These are phyloP conservation scores for Penicillium fimorum DNA, from an alignment of 495 filamentous ascomycete species.

Conservation along the genomic window DNA sequence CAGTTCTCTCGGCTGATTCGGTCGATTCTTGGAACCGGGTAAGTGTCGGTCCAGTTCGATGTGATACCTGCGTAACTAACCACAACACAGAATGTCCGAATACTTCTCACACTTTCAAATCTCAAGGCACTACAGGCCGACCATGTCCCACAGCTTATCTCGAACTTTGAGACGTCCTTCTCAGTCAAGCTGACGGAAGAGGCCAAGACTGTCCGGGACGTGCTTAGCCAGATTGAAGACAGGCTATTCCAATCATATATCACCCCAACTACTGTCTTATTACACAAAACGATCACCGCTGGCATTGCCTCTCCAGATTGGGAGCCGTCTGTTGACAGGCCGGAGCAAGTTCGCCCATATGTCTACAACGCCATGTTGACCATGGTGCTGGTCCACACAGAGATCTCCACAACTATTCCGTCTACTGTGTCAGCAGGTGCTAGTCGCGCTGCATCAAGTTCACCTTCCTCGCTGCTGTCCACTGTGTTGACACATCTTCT, in stretches of 20 bases:
- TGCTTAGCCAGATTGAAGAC: conserved; percentile 82
- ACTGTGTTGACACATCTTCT: conserved; percentile 79
- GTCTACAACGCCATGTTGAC: conserved; percentile 79
- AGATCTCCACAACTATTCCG: conserved; percentile 75
- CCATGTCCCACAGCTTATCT: conserved; percentile 75
- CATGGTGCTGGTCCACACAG: conserved; percentile 86
- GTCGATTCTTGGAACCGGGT: conserved; percentile 70
- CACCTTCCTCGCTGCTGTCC: conserved; percentile 57
- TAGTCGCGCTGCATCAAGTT: conserved; percentile 38
- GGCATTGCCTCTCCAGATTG: conserved; percentile 71
- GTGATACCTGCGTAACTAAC: conserved; percentile 18
- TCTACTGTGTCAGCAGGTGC: conserved; percentile 32
- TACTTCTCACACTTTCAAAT: conserved; percentile 90
- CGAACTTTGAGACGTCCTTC: conserved; percentile 86
- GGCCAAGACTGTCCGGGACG: conserved; percentile 81
- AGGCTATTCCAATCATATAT: conserved; percentile 91
- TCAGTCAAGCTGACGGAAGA: conserved; percentile 90
- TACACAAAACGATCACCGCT: conserved; percentile 63
- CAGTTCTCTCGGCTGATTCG: conserved; percentile 48
- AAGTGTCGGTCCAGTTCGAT: conserved; percentile 35
- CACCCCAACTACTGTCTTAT: conserved; percentile 59
- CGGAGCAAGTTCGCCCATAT: conserved; percentile 77
- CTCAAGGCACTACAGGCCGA: conserved; percentile 74
- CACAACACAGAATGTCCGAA: conserved; percentile 72
- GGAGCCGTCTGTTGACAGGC: conserved; percentile 61